phyloP scores from a whole-genome alignment of 345 rosid species.

The Kandelia obovata region DNA sequence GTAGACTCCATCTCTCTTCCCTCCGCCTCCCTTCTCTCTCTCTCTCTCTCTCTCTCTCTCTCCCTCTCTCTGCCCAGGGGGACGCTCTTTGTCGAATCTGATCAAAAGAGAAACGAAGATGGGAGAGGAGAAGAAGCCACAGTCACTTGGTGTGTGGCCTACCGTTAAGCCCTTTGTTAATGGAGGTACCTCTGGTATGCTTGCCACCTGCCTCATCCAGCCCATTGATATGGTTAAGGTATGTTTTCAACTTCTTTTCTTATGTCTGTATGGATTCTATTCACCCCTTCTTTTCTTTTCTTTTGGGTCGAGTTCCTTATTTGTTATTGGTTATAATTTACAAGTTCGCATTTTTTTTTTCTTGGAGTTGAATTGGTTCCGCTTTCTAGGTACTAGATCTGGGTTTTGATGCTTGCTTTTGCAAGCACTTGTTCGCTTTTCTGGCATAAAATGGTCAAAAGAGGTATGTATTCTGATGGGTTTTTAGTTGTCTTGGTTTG shows the following conservation, averaged over 20 bases:
- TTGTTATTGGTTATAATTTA: background rate
- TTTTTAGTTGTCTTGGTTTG: constrained; percentile 14
- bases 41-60: constrained; percentile 7
- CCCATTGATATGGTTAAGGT: constrained; percentile 99
- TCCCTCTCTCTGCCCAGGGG: background rate
- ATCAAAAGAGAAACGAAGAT: constrained; percentile 12
- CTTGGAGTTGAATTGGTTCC: constrained; percentile 1
- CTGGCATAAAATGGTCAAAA: background rate
- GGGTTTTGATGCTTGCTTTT: constrained; percentile 11
- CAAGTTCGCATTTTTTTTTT: background rate
- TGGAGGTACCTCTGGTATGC: constrained; percentile 97
- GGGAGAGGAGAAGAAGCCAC: constrained; percentile 66
- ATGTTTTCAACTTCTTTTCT: background rate
- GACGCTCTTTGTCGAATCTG: background rate
- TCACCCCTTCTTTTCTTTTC: too few relatives aligned
- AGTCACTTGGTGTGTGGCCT: constrained; percentile 63
- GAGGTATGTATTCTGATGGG: constrained; percentile 15
- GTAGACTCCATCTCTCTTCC: background rate
- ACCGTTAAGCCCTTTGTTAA: constrained; percentile 84
- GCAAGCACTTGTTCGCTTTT: background rate
- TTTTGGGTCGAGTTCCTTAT: constrained; percentile 1
- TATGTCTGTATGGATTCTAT: background rate
- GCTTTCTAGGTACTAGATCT: constrained; percentile 39
- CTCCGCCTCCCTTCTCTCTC: background rate
- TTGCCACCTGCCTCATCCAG: constrained; percentile 97